Evolutionary conservation across 208 protist species (phyloP), one percentile per base, ranked within the genome.

Genomic region (Lotmaria passim): DNA sequence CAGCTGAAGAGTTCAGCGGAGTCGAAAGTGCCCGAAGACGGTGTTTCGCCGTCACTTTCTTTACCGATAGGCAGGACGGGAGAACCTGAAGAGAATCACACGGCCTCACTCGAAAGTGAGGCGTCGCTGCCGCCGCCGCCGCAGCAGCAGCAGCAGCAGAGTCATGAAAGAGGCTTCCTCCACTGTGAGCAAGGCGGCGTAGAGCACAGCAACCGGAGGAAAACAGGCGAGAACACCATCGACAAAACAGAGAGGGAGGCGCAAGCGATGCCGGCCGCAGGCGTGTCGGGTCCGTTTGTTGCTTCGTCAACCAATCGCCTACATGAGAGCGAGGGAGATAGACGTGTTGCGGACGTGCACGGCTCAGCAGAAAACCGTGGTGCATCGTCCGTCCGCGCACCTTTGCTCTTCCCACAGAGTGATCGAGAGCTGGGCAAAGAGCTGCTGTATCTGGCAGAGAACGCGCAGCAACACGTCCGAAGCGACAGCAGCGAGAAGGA

Each of bases 301-400:
- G n/a, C n/a, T n/a, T n/a, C n/a, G n/a, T n/a, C n/a, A n/a, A n/a
- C n/a, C n/a, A n/a, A n/a, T n/a, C n/a, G n/a, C n/a, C n/a, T n/a
- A n/a, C n/a, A n/a, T 33, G 50, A n/a, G 26, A 5, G 28, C 7
- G 23, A 5, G 15, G 23, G 2, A 6, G 36, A 19, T 7, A 21
- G 14, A 21, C n/a, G 23, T 30, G 47, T 21, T 8, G n/a, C 21
- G 21, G 21, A 52, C 47, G 5, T 30, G 47, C n/a, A 10, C 3
- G 47, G 41, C 11, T 10, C 1, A 12, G 34, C 53, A 36, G 36
- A 47, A 8, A 23, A 36, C 6, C 26, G 21, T 17, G 57, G 57
- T 10, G 6, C 50, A 41, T 39, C 57, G 39, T 51, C 58, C n/a
- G 58, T 53, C 10, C 7, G 53, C 30, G 30, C 41, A 19, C 58